These are phyloP conservation scores for Stereocaulon alpinum DNA, from an alignment of 495 filamentous ascomycete genomes.

Conservation along the genomic window DNA sequence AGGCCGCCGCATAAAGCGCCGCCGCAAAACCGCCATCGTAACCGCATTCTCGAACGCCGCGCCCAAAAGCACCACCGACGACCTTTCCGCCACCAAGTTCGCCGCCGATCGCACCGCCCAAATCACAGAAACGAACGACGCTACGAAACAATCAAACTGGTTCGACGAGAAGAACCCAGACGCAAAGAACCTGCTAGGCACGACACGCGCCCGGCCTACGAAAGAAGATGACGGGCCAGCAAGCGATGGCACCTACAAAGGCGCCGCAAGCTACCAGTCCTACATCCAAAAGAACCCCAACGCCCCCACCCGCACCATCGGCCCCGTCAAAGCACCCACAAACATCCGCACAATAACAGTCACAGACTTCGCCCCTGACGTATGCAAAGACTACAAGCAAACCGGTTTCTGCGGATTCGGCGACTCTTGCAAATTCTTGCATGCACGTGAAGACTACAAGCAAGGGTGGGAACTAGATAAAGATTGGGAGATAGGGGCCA, in stretches of 20 bases:
- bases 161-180: constrained; percentile 55
- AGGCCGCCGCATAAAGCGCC: constrained; percentile 64
- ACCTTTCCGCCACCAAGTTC: constrained; percentile 46
- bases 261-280: constrained; percentile 56
- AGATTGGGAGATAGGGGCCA: constrained; percentile 84
- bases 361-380: constrained; percentile 85
- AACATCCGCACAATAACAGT: constrained; percentile 87
- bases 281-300: constrained; percentile 80
- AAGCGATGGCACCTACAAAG: constrained; percentile 63
- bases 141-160: constrained; percentile 90
- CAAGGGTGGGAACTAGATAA: constrained; percentile 91
- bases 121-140: constrained; percentile 65
- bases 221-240: constrained; percentile 17
- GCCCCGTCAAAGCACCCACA: constrained; percentile 78
- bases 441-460: constrained; percentile 78
- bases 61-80: constrained; percentile 29
- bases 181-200: constrained; percentile 52
- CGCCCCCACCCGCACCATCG: constrained; percentile 59
- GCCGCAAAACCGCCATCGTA: constrained; percentile 56
- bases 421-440: constrained; percentile 38
- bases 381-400: constrained; percentile 92
- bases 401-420: constrained; percentile 80
- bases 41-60: constrained; percentile 43
- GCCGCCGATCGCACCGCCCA: constrained; percentile 43
- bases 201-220: constrained; percentile 37